These are phyloP conservation scores for Ogataea chonburiensis DNA, from an alignment of 805 yeast genomes.

Conservation along the genomic window DNA sequence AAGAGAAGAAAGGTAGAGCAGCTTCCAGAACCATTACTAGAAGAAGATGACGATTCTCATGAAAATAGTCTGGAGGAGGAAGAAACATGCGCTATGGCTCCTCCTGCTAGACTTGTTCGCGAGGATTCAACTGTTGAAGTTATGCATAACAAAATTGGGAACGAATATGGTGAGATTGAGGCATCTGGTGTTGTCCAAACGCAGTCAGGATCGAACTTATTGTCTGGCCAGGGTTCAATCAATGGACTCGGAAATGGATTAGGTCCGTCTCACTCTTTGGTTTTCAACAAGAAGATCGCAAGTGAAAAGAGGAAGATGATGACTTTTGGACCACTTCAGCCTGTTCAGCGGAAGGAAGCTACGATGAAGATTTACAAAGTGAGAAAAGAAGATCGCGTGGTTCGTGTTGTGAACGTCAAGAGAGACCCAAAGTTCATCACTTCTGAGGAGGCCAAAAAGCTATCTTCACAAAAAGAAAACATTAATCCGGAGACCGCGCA, in stretches of 20 bases:
- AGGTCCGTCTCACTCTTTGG: conserved; percentile 59
- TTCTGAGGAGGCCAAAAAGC: conserved; percentile 22
- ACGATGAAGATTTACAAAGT: conserved; percentile 21
- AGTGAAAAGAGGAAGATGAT: conserved; percentile 41
- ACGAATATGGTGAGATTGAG: conserved; percentile 52
- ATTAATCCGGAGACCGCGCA: conserved; percentile 1
- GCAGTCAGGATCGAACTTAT: conserved; percentile 36
- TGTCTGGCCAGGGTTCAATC: conserved; percentile 16
- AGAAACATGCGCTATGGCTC: conserved; percentile 18
- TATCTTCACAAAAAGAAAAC: conserved; percentile 16
- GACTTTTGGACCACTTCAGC: conserved; percentile 23
- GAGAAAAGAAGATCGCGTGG: conserved; percentile 24
- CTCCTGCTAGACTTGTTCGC: conserved; percentile 26
- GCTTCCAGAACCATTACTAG: not conserved
- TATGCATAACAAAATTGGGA: conserved; percentile 23
- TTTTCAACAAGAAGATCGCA: conserved; percentile 48
- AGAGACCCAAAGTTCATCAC: conserved; percentile 21
- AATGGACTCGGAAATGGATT: conserved; percentile 44
- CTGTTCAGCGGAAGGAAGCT: conserved; percentile 7
- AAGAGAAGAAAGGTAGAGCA: conserved; percentile 12
- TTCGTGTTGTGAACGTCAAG: conserved; percentile 21
- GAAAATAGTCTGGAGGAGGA: not conserved
- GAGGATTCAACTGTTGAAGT: conserved; percentile 27
- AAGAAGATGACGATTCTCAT: not conserved
- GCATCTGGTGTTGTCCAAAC: conserved; percentile 55